phyloP scores from a whole-genome alignment of 805 yeast species.

The Hanseniaspora singularis region DNA sequence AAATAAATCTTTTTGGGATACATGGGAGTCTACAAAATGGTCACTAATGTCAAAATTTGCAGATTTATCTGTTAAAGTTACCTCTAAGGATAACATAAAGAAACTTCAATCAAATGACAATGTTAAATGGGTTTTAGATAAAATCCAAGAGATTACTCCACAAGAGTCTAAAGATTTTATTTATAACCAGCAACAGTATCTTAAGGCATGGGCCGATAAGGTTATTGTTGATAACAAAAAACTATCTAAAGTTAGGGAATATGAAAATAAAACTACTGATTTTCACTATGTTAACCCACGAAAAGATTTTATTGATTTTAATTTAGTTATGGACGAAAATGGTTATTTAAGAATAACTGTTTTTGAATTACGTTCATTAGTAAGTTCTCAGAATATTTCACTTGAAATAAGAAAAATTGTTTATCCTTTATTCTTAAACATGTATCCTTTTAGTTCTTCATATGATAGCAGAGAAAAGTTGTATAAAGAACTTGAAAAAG shows the following conservation, averaged over 20 bases:
- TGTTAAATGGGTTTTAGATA: slow-evolving; percentile 44
- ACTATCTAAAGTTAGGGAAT: slow-evolving; percentile 3
- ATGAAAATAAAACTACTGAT: not conserved
- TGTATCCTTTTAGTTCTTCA: slow-evolving; percentile 83
- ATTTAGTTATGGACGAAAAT: slow-evolving; percentile 40
- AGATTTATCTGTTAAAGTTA: slow-evolving; percentile 42
- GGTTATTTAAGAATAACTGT: slow-evolving; percentile 68
- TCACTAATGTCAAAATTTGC: slow-evolving; percentile 74
- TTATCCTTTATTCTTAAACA: slow-evolving; percentile 75
- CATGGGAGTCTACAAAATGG: slow-evolving; percentile 44
- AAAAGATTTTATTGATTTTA: not conserved
- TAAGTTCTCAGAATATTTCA: slow-evolving; percentile 30
- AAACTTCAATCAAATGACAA: slow-evolving; percentile 21
- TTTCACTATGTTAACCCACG: not conserved
- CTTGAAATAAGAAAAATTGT: slow-evolving; percentile 50
- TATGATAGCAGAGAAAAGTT: slow-evolving; percentile 55
- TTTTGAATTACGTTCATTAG: slow-evolving; percentile 34
- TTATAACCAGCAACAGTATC: slow-evolving; percentile 9
- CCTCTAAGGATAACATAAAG: slow-evolving; percentile 15
- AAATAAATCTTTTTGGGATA: not conserved
- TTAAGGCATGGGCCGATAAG: slow-evolving; percentile 7
- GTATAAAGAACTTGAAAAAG: slow-evolving; percentile 31
- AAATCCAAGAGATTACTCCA: slow-evolving; percentile 52
- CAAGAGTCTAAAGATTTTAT: slow-evolving; percentile 42
- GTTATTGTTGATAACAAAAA: slow-evolving; percentile 2